Base-by-base conservation (phyloP, 805 yeast species). In the Teunomyces stri region DNA sequence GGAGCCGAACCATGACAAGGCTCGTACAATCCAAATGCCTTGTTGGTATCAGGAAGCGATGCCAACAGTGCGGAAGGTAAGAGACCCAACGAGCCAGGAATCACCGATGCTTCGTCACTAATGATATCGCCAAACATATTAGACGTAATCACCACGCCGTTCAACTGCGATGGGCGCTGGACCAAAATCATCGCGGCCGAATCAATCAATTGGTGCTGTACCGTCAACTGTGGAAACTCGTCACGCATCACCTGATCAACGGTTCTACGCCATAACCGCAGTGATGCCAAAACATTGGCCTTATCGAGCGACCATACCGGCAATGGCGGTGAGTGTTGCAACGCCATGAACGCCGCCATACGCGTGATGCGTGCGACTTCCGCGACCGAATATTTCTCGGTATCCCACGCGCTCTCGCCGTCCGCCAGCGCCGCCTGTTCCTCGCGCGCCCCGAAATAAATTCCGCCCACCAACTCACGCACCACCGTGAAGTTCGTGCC, bases 1-100 rank as follows among this genome's bases (percentile, higher is more conserved):
- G 99, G 99, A 30, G 99, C 99, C 41, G 97, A 86, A 42, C 99
- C 99, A 67, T 92, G 99, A 65, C 97, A 92, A 56, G 99, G 98
- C 74, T 94, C 99, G 67, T 94, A 94, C 54, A 94, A 76, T 49
- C 99, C 99, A 64, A 94, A 91, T 0, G 98, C 98, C 43, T 79
- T 75, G 77, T 91, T 91, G 34, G 92, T 82, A 69, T 92, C 97
- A 45, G 99, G 99, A 64, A 94, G 78, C n/a, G 97, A 89, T 3
- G 97, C 94, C 62, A 94, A 80, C 16, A 98, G 92, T 3, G 99
- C 95, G 47, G 97, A 89, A 43, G 99, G 99, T 55, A 94, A 79
- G 56, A 94, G 80, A 51, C 99, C 99, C 53, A 94, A 77, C 21
- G 98, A 92, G 40, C 99, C 99, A 38, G 99, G 99, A 59, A 94